A percentile compares a stretch with the other conserved stretches of the same genome.
phyloP scores from a whole-genome alignment of 169 alveolate genomes.

The Sarcocystis neurona region DNA sequence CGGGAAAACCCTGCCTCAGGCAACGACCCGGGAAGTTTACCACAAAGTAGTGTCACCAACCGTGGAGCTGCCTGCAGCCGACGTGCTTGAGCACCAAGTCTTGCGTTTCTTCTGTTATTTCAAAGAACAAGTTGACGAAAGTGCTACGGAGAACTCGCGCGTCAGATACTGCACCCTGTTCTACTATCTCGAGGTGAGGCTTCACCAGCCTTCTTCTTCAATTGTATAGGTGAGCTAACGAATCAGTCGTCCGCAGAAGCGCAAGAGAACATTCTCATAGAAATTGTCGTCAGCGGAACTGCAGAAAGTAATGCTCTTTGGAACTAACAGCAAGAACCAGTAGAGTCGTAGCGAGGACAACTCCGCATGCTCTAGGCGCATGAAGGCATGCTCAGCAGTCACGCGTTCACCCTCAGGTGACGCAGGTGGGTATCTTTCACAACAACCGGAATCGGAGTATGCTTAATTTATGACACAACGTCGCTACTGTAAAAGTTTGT shows the following conservation, averaged over 20 bases:
- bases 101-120: slow-evolving; percentile 81
- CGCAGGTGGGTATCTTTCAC: no score
- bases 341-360: no score
- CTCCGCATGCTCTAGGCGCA: no score
- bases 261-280: not conserved
- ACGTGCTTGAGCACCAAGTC: slow-evolving; percentile 65
- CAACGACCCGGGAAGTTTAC: slow-evolving; percentile 52
- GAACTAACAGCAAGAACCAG: no score
- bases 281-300: no score
- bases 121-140: slow-evolving; percentile 83
- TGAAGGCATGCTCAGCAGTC: no score
- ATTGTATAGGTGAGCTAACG: not conserved
- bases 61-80: slow-evolving; percentile 61
- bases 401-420: no score
- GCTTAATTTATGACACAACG: no score
- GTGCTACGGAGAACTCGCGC: slow-evolving; percentile 77
- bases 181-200: slow-evolving; percentile 77
- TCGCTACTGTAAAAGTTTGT: no score
- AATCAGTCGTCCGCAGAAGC: not conserved
- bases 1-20: slow-evolving; percentile 47
- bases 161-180: slow-evolving; percentile 72
- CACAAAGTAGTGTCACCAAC: not conserved
- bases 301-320: no score
- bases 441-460: no score
- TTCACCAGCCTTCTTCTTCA: not conserved